These are phyloP conservation scores for Betula pendula DNA, from an alignment of 306 rosid species.

Conservation along the genomic window DNA sequence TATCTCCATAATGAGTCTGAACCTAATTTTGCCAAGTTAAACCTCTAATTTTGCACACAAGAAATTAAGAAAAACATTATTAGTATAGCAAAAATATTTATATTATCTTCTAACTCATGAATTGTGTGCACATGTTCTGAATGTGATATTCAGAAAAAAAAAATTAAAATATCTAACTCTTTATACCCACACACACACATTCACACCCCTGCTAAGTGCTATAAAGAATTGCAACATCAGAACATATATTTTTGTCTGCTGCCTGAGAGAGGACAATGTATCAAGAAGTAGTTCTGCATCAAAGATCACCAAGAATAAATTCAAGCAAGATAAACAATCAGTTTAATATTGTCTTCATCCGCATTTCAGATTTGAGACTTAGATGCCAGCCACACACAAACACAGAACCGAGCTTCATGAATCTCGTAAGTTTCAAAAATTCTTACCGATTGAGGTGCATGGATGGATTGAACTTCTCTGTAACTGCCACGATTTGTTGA, in stretches of 20 bases:
- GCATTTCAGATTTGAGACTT: neutral
- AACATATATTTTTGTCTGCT: neutral
- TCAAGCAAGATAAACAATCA: neutral
- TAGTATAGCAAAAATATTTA: neutral
- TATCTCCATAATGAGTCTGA: constrained; percentile 59
- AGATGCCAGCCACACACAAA: neutral
- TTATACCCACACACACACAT: neutral
- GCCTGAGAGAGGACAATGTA: neutral
- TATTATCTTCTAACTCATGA: neutral
- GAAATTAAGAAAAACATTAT: neutral
- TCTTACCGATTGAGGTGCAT: constrained; percentile 43
- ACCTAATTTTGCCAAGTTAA: constrained; percentile 53
- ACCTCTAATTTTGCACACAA: constrained; percentile 36
- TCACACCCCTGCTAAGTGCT: neutral
- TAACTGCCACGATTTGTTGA: constrained; percentile 39
- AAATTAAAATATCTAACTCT: no score
- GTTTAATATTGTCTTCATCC: neutral
- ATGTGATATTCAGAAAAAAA: neutral
- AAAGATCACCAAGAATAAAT: neutral
- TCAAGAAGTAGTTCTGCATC: neutral
- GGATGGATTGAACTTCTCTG: constrained; percentile 57
- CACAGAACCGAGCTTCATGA: neutral
- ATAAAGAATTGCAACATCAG: neutral
- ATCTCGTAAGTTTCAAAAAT: neutral
- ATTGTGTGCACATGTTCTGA: neutral